phyloP scores from a whole-genome alignment of 2,329 filamentous ascomycete genomes.

The Colletotrichum sp. region DNA sequence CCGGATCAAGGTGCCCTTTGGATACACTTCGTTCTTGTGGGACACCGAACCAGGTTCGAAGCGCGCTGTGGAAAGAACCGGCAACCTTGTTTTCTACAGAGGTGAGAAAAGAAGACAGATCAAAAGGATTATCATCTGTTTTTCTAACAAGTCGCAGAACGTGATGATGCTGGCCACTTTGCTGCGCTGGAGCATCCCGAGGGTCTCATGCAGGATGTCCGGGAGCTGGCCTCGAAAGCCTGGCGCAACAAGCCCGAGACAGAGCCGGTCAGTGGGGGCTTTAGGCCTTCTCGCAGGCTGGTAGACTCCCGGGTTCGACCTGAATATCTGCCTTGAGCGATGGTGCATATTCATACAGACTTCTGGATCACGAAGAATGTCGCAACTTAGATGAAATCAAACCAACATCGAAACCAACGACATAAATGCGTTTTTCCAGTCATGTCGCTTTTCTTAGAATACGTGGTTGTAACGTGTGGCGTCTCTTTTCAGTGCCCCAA shows the following conservation, averaged over 20 bases:
- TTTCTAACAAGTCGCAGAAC: background rate
- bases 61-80: conserved; percentile 20
- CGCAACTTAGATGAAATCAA: background rate
- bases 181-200: conserved; percentile 20
- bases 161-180: conserved; percentile 24
- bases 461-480: background rate
- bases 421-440: background rate
- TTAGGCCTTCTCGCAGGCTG: background rate
- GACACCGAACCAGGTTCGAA: conserved; percentile 17
- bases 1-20: conserved; percentile 23
- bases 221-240: background rate
- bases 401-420: background rate
- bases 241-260: background rate
- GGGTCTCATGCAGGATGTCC: conserved; percentile 1
- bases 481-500: background rate
- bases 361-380: background rate
- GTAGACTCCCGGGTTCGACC: background rate
- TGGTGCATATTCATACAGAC: background rate
- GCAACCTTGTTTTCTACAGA: conserved; percentile 23
- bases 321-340: background rate
- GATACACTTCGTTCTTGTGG: conserved; percentile 21
- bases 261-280: background rate
- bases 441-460: fast-evolving
- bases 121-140: background rate
- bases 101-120: background rate